These are phyloP conservation scores for Ascocoryne sarcoides DNA, from an alignment of 2,329 filamentous ascomycete genomes.

Conservation along the genomic window DNA sequence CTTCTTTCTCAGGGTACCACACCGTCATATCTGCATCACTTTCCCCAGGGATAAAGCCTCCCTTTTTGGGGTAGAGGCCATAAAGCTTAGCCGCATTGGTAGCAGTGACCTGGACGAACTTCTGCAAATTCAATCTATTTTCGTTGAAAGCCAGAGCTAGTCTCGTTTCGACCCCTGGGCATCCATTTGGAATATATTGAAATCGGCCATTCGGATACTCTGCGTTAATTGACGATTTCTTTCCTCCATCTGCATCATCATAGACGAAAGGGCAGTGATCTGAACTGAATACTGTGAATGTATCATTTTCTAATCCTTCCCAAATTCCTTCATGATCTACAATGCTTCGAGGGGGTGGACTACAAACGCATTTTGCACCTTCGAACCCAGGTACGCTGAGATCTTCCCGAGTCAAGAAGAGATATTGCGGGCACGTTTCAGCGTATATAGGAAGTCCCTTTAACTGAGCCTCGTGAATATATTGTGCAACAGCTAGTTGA, in stretches of 20 bases:
- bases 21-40: conserved; percentile 48
- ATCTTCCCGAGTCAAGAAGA: conserved; percentile 43
- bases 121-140: conserved; percentile 34
- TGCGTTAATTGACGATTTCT: conserved; percentile 38
- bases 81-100: conserved; percentile 51
- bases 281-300: conserved; percentile 43
- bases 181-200: conserved; percentile 49
- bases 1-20: conserved; percentile 50
- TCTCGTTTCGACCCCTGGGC: conserved; percentile 49
- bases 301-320: conserved; percentile 41
- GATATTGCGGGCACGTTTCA: conserved; percentile 48
- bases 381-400: conserved; percentile 43
- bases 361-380: conserved; percentile 46
- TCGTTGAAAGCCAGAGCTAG: conserved; percentile 37
- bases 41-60: conserved; percentile 40
- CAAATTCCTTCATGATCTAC: conserved; percentile 42
- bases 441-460: conserved; percentile 41
- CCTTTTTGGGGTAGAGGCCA: conserved; percentile 43
- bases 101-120: conserved; percentile 45
- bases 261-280: conserved; percentile 33
- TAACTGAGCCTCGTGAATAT: conserved; percentile 40
- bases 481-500: conserved; percentile 36
- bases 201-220: conserved; percentile 39
- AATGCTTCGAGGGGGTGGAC: conserved; percentile 40
- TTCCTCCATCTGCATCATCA: conserved; percentile 36